Conservation (phyloP, 2,329 filamentous ascomycete species). For the Cladosporium austrohemisphaericum region DNA sequence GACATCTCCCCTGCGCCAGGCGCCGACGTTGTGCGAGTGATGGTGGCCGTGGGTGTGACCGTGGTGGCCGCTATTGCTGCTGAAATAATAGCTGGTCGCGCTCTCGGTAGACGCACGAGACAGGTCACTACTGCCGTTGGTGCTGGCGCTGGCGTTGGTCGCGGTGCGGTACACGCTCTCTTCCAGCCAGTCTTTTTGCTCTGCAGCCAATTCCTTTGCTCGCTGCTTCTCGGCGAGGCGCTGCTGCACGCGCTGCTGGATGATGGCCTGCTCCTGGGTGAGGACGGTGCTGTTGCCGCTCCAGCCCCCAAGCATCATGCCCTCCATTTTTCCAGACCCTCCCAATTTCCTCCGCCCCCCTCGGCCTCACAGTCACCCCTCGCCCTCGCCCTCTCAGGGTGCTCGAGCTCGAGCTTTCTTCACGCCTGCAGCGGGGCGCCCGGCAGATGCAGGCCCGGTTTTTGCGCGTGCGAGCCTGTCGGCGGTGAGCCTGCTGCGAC, state of each 20-base stretch:
- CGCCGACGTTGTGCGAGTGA: not conserved
- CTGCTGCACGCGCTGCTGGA: slow-evolving; percentile 5
- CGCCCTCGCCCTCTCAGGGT: too few species aligned
- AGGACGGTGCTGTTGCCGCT: not conserved
- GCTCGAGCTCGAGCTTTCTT: too few species aligned
- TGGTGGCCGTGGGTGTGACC: not conserved
- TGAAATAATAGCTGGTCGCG: slow-evolving; percentile 13
- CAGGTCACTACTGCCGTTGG: not conserved
- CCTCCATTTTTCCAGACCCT: slow-evolving; percentile 3
- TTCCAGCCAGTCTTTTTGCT: slow-evolving; percentile 13
- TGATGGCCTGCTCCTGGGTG: slow-evolving; percentile 4
- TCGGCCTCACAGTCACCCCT: too few species aligned
- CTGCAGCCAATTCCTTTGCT: not conserved
- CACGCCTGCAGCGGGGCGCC: too few species aligned
- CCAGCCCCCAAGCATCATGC: not conserved
- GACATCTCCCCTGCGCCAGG: slow-evolving; percentile 12
- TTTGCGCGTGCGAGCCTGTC: not conserved
- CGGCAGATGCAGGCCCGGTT: too few species aligned
- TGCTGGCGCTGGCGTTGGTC: not conserved
- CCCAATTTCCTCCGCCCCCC: too few species aligned
- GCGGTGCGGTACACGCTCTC: not conserved
- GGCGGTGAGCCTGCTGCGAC: not conserved
- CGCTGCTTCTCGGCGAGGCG: slow-evolving; percentile 9
- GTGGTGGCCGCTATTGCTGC: slow-evolving; percentile 5
- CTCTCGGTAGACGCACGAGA: slow-evolving; percentile 11